These are phyloP conservation scores for Tephrocybe sp. DNA, from an alignment of 768 basidiomycete species.

Conservation along the genomic window DNA sequence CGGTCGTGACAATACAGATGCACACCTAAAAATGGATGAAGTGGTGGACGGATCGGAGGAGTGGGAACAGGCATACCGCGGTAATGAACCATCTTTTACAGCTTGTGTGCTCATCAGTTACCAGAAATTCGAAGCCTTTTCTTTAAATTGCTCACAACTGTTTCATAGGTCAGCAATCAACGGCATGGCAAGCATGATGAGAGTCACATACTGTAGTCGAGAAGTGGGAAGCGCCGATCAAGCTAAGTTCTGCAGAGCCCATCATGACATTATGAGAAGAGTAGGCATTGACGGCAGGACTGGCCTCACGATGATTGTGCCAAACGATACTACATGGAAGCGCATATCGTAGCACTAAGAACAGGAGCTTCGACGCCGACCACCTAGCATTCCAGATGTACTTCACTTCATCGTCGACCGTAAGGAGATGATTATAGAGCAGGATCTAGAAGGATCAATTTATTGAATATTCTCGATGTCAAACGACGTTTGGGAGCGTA, in stretches of 20 bases:
- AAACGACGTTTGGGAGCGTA: not conserved
- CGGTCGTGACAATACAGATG: constrained; percentile 35
- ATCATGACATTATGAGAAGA: not conserved
- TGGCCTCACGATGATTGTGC: constrained; percentile 9
- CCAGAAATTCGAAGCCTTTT: not conserved
- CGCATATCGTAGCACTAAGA: constrained; percentile 39
- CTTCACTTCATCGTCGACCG: constrained; percentile 38
- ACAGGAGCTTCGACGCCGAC: constrained; percentile 36
- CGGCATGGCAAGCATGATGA: not conserved
- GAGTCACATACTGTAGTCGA: not conserved
- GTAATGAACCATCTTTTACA: constrained; percentile 16
- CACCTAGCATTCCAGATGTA: constrained; percentile 39
- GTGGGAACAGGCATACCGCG: constrained; percentile 8
- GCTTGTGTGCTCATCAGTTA: not conserved
- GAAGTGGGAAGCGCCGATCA: not conserved
- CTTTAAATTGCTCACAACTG: constrained; percentile 17
- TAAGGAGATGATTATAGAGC: constrained; percentile 42
- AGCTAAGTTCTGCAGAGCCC: constrained; percentile 3
- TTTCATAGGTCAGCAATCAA: not conserved
- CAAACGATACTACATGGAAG: constrained; percentile 28
- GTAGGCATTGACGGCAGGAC: not conserved
- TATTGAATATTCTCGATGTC: not conserved
- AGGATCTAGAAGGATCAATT: constrained; percentile 24
- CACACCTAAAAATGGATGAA: constrained; percentile 20
- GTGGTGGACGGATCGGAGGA: not conserved